Conservation (phyloP, 768 basidiomycete species). For the Podaxis rugospora region DNA sequence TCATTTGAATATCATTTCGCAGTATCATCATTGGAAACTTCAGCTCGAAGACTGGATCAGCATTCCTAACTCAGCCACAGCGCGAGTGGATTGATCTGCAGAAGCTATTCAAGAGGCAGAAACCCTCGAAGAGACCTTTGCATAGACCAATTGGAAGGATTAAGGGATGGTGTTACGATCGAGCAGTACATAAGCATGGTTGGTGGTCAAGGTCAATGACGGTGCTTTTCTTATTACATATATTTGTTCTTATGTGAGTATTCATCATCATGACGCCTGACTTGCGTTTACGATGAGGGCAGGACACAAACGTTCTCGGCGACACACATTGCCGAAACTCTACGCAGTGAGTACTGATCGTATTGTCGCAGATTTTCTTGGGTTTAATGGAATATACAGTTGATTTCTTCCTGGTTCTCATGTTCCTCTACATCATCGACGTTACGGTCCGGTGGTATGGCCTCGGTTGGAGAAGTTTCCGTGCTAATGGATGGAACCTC, state of each 20-base stretch:
- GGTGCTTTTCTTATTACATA: constrained; percentile 73
- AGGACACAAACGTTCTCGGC: constrained; percentile 81
- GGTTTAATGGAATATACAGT: constrained; percentile 36
- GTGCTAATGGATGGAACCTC: constrained; percentile 90
- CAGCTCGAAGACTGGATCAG: constrained; percentile 79
- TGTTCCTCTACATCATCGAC: constrained; percentile 72
- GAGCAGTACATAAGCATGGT: constrained; percentile 88
- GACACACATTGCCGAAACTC: constrained; percentile 39
- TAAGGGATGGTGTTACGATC: constrained; percentile 86
- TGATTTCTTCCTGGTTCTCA: constrained; percentile 70
- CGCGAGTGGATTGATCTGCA: constrained; percentile 93
- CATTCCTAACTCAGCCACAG: constrained; percentile 82
- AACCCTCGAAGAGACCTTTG: constrained; percentile 79
- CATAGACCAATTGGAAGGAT: constrained; percentile 47
- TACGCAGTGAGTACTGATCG: constrained; percentile 49
- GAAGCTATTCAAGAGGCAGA: constrained; percentile 82
- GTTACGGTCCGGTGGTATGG: constrained; percentile 76
- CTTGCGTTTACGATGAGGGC: constrained; percentile 4
- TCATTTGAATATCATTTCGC: constrained; percentile 13
- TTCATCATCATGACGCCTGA: not conserved
- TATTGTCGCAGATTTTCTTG: not conserved
- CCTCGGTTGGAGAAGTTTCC: constrained; percentile 79
- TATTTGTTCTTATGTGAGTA: constrained; percentile 75
- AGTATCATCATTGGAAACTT: constrained; percentile 98
- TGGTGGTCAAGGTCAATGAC: constrained; percentile 89